phyloP scores from a whole-genome alignment of 106 monocot species.

The Iris macrosiphon region DNA sequence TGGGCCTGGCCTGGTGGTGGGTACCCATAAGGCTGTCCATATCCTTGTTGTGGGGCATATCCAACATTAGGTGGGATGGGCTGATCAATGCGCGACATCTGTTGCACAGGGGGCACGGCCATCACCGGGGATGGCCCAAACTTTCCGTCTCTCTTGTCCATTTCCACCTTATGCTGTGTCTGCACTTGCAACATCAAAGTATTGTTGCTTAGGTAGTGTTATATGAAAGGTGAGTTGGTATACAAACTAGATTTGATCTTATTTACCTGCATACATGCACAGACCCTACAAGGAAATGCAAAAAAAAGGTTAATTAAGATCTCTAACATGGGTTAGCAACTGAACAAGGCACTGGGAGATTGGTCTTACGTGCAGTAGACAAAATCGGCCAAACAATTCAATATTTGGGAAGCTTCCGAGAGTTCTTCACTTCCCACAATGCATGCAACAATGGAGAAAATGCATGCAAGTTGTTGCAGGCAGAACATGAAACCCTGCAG shows the following conservation, averaged over 20 bases:
- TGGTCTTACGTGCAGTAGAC: conserved; percentile 54
- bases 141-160: conserved; percentile 91
- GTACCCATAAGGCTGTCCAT: conserved; percentile 20
- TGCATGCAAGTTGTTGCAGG: conserved; percentile 77
- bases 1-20: background rate
- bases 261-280: conserved; percentile 92
- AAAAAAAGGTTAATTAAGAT: background rate
- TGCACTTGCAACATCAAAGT: conserved; percentile 14
- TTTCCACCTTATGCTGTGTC: conserved; percentile 90
- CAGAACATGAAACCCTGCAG: conserved; percentile 70
- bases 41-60: conserved; percentile 28
- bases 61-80: conserved; percentile 56
- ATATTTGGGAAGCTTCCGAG: conserved; percentile 58
- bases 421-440: conserved; percentile 65
- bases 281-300: conserved; percentile 25
- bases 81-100: conserved; percentile 83
- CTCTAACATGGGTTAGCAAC: background rate
- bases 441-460: conserved; percentile 62
- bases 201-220: background rate
- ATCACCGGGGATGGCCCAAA: conserved; percentile 56
- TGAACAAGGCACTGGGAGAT: background rate
- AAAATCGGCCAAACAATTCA: conserved; percentile 45
- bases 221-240: no score
- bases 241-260: background rate
- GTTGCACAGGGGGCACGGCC: conserved; percentile 74